Percentiles rank a stretch among this genome's conserved stretches.
These are phyloP conservation scores for Gamarada debralockiae DNA, from an alignment of 495 filamentous ascomycete species.

Conservation along the genomic window DNA sequence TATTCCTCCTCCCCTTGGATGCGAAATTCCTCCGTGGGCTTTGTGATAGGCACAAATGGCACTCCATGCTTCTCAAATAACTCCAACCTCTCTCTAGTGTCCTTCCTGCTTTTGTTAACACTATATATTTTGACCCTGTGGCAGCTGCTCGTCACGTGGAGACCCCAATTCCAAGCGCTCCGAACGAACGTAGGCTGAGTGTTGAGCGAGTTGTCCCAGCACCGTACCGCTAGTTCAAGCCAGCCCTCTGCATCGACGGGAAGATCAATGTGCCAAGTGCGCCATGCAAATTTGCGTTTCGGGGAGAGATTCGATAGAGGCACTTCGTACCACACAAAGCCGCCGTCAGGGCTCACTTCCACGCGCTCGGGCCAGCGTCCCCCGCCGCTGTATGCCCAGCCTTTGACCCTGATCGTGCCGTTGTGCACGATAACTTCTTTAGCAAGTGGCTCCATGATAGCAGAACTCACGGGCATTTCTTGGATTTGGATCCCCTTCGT, in stretches of 20 bases:
- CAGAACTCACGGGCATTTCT: conserved; percentile 59
- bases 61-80: conserved; percentile 43
- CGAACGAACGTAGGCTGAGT: conserved; percentile 45
- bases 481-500: conserved; percentile 56
- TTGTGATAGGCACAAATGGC: conserved; percentile 46
- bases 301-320: conserved; percentile 43
- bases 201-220: conserved; percentile 56
- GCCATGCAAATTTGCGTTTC: conserved; percentile 54
- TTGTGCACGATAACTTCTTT: conserved; percentile 51
- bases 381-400: conserved; percentile 59
- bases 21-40: conserved; percentile 38
- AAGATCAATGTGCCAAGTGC: conserved; percentile 47
- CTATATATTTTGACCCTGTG: conserved; percentile 63
- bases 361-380: conserved; percentile 56
- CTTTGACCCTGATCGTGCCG: conserved; percentile 45
- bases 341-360: conserved; percentile 54
- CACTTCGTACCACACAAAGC: conserved; percentile 54
- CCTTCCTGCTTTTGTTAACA: conserved; percentile 48
- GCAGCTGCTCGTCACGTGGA: conserved; percentile 63
- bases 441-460: conserved; percentile 52
- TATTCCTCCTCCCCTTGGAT: conserved; percentile 44
- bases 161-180: conserved; percentile 54
- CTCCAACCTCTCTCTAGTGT: conserved; percentile 45
- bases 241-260: conserved; percentile 57
- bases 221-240: conserved; percentile 52